A percentile compares a stretch with the other conserved stretches of the same genome.
These are phyloP conservation scores for Pichia deserticola DNA, from an alignment of 805 yeast species.

Conservation along the genomic window DNA sequence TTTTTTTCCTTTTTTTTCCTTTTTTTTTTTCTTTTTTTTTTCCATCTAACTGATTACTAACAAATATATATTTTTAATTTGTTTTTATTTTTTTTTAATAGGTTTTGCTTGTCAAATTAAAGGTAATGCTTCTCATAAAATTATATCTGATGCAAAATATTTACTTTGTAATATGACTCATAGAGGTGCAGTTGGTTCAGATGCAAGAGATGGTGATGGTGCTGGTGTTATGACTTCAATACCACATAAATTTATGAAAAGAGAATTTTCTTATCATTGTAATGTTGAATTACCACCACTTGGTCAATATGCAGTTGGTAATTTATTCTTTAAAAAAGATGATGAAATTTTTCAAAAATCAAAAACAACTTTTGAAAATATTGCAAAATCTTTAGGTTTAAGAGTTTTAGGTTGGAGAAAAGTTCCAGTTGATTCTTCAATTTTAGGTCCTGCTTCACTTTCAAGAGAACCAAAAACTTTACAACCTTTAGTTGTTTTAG, in stretches of 20 bases:
- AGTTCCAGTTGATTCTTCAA: conserved; percentile 91
- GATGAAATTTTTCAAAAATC: conserved; percentile 61
- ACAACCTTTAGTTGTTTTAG: conserved; percentile 86
- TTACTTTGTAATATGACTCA: conserved; percentile 96
- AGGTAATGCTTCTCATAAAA: conserved; percentile 81
- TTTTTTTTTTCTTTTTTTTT: too few relatives aligned
- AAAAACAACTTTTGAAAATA: conserved; percentile 67
- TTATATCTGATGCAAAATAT: conserved; percentile 82
- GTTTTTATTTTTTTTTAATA: not conserved
- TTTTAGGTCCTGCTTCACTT: conserved; percentile 89
- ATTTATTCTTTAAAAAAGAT: conserved; percentile 87
- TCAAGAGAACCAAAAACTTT: conserved; percentile 86
- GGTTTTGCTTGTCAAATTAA: conserved; percentile 90
- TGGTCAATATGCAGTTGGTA: conserved; percentile 94
- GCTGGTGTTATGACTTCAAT: conserved; percentile 94
- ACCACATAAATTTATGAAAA: conserved; percentile 78
- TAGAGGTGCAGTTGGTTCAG: conserved; percentile 95
- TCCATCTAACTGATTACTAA: too few relatives aligned
- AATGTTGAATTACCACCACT: conserved; percentile 60
- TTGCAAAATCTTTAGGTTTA: conserved; percentile 71
- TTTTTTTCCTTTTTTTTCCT: conserved; percentile 1
- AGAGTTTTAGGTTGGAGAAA: conserved; percentile 89
- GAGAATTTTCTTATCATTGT: conserved; percentile 74
- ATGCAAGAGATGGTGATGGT: conserved; percentile 97
- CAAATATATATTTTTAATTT: too few relatives aligned